These are phyloP conservation scores for Metarhizium guizhouense DNA, from an alignment of 2,329 filamentous ascomycete genomes.

Conservation along the genomic window DNA sequence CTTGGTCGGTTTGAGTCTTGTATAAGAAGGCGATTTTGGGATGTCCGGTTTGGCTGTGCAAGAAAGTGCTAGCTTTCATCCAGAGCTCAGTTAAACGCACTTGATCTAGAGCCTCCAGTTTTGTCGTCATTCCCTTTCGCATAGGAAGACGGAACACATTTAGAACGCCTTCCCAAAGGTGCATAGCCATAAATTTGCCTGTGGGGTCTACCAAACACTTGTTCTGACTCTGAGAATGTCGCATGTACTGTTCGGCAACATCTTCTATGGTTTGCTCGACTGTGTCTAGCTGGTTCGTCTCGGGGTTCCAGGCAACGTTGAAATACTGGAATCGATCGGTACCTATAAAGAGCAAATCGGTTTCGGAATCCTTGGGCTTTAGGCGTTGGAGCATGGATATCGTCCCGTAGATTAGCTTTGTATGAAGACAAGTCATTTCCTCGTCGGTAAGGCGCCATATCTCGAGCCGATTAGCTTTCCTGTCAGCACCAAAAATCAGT, in stretches of 20 bases:
- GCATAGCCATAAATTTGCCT: slow-evolving; percentile 48
- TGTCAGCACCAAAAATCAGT: slow-evolving; percentile 23
- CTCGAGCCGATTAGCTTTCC: slow-evolving; percentile 78
- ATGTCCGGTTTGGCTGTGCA: slow-evolving; percentile 49
- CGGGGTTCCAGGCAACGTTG: slow-evolving; percentile 71
- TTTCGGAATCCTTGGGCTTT: slow-evolving; percentile 61
- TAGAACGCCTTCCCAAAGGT: slow-evolving; percentile 52
- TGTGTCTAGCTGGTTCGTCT: slow-evolving; percentile 40
- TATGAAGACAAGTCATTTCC: slow-evolving; percentile 54
- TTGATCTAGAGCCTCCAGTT: slow-evolving; percentile 42
- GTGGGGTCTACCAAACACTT: slow-evolving; percentile 78
- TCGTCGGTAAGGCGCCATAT: slow-evolving; percentile 65
- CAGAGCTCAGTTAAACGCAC: slow-evolving; percentile 50
- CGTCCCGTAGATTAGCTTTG: slow-evolving; percentile 72
- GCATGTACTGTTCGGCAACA: slow-evolving; percentile 49
- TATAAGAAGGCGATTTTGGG: slow-evolving; percentile 51
- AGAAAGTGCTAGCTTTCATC: slow-evolving; percentile 48
- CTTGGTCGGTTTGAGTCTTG: slow-evolving; percentile 41
- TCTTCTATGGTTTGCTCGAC: slow-evolving; percentile 44
- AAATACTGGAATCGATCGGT: slow-evolving; percentile 90
- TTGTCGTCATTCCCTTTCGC: slow-evolving; percentile 34
- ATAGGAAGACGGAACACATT: slow-evolving; percentile 43
- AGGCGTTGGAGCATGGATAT: slow-evolving; percentile 79
- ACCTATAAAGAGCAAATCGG: slow-evolving; percentile 84
- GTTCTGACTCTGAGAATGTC: slow-evolving; percentile 76